Percentiles rank a stretch among this genome's conserved stretches.
phyloP scores from a whole-genome alignment of 495 filamentous ascomycete species.

The Margaritispora aquatica region DNA sequence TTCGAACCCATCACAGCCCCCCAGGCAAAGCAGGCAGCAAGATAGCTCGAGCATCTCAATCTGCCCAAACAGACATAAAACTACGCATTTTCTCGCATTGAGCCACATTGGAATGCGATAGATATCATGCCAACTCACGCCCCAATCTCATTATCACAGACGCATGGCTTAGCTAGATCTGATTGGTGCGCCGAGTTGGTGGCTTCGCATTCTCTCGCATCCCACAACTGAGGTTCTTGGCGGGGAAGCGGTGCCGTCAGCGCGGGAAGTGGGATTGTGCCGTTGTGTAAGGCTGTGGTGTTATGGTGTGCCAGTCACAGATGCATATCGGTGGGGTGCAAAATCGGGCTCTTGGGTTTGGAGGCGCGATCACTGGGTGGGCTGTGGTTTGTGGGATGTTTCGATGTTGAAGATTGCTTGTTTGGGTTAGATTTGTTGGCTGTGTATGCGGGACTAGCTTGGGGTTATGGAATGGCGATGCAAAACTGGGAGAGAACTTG shows the following conservation, averaged over 20 bases:
- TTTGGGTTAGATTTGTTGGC: background rate
- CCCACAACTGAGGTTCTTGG: too few relatives aligned
- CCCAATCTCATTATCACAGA: background rate
- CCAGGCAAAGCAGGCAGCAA: background rate
- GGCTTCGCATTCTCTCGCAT: background rate
- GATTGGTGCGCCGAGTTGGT: background rate
- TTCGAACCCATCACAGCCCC: too few relatives aligned
- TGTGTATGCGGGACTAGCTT: too few relatives aligned
- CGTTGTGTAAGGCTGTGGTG: too few relatives aligned
- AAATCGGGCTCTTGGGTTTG: too few relatives aligned
- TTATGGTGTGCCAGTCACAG: too few relatives aligned
- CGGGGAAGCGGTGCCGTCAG: too few relatives aligned
- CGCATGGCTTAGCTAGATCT: too few relatives aligned
- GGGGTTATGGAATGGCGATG: too few relatives aligned
- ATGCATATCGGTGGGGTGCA: too few relatives aligned
- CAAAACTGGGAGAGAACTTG: too few relatives aligned
- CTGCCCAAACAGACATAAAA: background rate
- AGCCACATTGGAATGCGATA: background rate
- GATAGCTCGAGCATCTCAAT: background rate
- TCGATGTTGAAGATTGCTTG: background rate
- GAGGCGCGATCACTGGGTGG: background rate
- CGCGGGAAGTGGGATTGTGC: too few relatives aligned
- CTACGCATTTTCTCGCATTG: background rate
- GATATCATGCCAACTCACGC: background rate
- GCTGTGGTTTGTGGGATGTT: background rate